Evolutionary conservation across 23 red algal genomes (phyloP).

Genomic region (Gracilariopsis chorda): DNA sequence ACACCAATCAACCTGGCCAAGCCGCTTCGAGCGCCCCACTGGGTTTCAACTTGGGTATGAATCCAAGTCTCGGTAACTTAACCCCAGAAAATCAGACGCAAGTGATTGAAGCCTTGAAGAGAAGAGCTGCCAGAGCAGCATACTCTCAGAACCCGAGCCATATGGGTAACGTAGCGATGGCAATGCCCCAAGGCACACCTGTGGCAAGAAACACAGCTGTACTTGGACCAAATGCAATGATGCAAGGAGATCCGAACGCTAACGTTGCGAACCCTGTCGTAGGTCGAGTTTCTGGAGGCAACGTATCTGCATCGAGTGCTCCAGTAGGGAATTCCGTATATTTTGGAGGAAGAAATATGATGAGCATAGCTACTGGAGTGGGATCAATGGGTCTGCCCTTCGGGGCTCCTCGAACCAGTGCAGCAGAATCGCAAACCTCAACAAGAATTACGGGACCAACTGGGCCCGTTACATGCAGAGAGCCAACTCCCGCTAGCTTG

Average conservation of each 20-base stretch:
- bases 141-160: background rate
- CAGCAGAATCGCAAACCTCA: conserved; percentile 10
- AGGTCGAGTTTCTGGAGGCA: background rate
- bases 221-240: background rate
- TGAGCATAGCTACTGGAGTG: background rate
- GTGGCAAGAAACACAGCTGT: background rate
- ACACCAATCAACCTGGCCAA: background rate
- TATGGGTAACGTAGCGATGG: background rate
- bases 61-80: background rate
- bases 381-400: background rate
- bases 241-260: background rate
- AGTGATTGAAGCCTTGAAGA: background rate
- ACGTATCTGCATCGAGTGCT: background rate
- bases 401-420: background rate
- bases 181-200: background rate
- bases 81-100: background rate
- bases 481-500: background rate
- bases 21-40: background rate
- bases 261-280: background rate
- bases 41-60: background rate
- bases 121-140: background rate
- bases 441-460: background rate
- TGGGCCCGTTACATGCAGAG: background rate
- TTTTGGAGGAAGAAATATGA: background rate
- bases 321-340: background rate